Conservation (phyloP, 306 rosid genomes). For the Trifolium dubium region DNA sequence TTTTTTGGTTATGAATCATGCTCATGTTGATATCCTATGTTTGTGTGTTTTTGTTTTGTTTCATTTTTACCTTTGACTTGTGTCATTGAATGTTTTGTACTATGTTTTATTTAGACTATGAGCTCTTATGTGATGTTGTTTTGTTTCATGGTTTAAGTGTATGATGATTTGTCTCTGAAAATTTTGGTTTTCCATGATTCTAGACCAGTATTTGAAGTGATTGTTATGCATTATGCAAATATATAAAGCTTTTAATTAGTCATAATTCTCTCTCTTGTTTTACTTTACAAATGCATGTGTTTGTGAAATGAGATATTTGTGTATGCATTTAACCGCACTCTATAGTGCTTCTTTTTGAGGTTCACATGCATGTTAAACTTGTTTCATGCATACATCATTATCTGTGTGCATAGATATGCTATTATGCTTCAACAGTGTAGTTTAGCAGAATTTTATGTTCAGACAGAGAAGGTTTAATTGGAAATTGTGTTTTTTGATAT, state of each 20-base stretch:
- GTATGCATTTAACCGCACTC: background rate
- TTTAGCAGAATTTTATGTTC: background rate
- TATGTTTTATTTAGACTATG: constrained; percentile 11
- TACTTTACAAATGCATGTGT: constrained; percentile 12
- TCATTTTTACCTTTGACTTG: constrained; percentile 60
- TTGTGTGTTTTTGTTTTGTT: constrained; percentile 5
- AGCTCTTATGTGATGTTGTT: constrained; percentile 36
- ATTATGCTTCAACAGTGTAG: background rate
- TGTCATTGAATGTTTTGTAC: constrained; percentile 44
- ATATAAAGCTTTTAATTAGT: background rate
- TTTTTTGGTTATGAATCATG: constrained; percentile 1
- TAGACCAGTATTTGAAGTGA: background rate
- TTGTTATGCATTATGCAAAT: constrained; percentile 28
- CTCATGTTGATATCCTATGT: constrained; percentile 39
- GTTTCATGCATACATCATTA: background rate
- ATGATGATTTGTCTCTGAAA: background rate
- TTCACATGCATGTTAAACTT: background rate
- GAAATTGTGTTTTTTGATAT: background rate
- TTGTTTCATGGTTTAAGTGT: background rate
- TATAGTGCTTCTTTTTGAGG: too few species aligned
- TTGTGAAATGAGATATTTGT: constrained; percentile 31
- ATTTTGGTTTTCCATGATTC: background rate
- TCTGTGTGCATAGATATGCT: background rate
- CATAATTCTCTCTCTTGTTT: background rate
- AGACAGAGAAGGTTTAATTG: background rate